Evolutionary conservation across 139 green algal species (phyloP).

Genomic region (Dunaliella sp.): DNA sequence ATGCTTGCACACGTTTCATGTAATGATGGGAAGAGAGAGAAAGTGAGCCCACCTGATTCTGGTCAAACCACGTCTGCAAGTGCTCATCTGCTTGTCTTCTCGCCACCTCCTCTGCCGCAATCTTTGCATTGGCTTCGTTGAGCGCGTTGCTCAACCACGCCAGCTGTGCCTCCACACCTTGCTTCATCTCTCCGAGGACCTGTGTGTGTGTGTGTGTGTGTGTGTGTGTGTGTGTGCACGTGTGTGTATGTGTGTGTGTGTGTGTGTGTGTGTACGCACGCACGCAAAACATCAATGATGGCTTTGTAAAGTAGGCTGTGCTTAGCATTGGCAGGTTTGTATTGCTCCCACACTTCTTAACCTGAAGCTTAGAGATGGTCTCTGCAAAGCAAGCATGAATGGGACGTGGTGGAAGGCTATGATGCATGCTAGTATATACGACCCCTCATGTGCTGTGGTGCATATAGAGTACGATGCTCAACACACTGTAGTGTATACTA

Average conservation of each 20-base stretch:
- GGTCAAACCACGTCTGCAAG: slow-evolving; percentile 30
- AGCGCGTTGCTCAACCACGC: not conserved
- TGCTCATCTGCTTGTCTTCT: slow-evolving; percentile 12
- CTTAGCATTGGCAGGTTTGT: too few relatives aligned
- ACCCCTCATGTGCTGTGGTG: too few relatives aligned
- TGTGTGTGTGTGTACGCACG: not conserved
- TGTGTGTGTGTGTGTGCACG: not conserved
- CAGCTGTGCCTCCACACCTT: not conserved
- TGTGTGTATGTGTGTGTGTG: not conserved
- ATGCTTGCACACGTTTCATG: too few relatives aligned
- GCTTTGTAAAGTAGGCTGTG: too few relatives aligned
- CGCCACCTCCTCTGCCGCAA: not conserved
- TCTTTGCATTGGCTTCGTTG: not conserved
- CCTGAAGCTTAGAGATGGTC: too few relatives aligned
- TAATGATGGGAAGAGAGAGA: too few relatives aligned
- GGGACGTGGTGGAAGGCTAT: too few relatives aligned
- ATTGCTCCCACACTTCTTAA: too few relatives aligned
- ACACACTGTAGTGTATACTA: too few relatives aligned
- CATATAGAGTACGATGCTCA: too few relatives aligned
- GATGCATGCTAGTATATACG: too few relatives aligned
- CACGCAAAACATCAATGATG: not conserved
- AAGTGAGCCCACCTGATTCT: slow-evolving; percentile 28
- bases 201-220: not conserved
- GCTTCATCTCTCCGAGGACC: not conserved
- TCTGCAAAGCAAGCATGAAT: too few relatives aligned